Conservation (phyloP, 257 asterid genomes). For the Przewalskia tangutica region DNA sequence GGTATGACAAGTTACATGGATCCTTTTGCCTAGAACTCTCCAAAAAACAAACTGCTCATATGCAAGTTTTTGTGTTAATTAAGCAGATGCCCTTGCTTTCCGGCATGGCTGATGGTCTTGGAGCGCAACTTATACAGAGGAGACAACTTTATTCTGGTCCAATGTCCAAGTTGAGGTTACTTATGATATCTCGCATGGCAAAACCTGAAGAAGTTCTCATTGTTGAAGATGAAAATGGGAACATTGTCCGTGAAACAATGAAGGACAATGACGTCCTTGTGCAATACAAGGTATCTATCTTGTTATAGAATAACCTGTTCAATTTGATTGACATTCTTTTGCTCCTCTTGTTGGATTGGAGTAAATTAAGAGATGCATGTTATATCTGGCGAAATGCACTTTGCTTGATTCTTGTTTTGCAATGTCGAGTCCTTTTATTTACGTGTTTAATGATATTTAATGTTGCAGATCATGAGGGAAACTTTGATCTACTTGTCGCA, state of each 20-base stretch:
- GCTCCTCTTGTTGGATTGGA: not conserved
- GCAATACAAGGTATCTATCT: constrained; percentile 71
- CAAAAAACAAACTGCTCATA: not conserved
- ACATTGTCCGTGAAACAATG: constrained; percentile 97
- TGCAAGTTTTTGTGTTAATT: constrained; percentile 11
- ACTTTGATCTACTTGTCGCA: constrained; percentile 91
- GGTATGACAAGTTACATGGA: constrained; percentile 26
- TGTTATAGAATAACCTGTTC: not conserved
- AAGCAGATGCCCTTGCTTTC: constrained; percentile 57
- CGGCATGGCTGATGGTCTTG: constrained; percentile 70
- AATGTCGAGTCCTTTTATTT: not conserved
- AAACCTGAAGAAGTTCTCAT: constrained; percentile 98
- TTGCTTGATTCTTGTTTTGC: constrained; percentile 1
- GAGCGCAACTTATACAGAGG: constrained; percentile 70
- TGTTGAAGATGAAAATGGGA: constrained; percentile 97
- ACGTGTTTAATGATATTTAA: constrained; percentile 6
- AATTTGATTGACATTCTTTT: not conserved
- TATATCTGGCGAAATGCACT: not conserved
- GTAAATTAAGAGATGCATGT: not conserved
- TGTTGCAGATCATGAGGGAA: constrained; percentile 92
- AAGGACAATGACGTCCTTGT: constrained; percentile 96
- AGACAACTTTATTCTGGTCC: constrained; percentile 82
- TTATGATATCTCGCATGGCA: constrained; percentile 99
- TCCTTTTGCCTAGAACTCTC: not conserved
- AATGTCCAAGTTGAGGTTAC: constrained; percentile 83